These are phyloP conservation scores for Macrolepiota albuminosa DNA, from an alignment of 768 basidiomycete species.

Conservation along the genomic window DNA sequence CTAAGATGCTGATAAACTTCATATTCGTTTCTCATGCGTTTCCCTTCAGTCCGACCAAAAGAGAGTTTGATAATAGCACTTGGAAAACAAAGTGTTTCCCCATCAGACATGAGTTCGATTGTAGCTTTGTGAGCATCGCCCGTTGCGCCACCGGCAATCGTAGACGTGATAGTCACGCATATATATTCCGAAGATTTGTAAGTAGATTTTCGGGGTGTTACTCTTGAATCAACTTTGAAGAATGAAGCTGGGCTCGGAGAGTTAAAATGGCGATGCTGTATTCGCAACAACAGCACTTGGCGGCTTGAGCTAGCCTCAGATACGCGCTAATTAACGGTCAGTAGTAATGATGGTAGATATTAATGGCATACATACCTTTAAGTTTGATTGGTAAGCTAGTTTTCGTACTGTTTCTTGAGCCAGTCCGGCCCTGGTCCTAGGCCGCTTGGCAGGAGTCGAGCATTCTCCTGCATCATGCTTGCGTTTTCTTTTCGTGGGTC, in stretches of 20 bases:
- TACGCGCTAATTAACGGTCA: background rate
- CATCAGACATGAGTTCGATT: background rate
- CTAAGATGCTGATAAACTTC: slow-evolving; percentile 11
- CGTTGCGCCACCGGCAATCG: background rate
- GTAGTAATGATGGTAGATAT: background rate
- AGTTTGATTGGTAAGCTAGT: background rate
- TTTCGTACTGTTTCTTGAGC: background rate
- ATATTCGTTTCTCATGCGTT: slow-evolving; percentile 13
- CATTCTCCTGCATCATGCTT: background rate
- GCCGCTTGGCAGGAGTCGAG: background rate
- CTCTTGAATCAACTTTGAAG: background rate
- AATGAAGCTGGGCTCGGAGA: slow-evolving; percentile 12
- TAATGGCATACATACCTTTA: background rate
- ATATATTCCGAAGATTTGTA: background rate
- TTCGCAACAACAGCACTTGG: background rate
- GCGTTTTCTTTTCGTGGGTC: background rate
- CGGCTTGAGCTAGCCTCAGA: background rate
- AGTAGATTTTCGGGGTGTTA: background rate
- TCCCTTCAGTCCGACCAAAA: slow-evolving; percentile 1
- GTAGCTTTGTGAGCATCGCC: background rate
- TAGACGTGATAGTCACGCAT: background rate
- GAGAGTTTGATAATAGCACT: slow-evolving; percentile 12
- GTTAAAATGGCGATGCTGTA: background rate
- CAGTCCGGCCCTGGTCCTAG: background rate
- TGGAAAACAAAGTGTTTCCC: background rate